Base-by-base conservation (phyloP, 768 basidiomycete species). In the Pleurotus tuoliensis region DNA sequence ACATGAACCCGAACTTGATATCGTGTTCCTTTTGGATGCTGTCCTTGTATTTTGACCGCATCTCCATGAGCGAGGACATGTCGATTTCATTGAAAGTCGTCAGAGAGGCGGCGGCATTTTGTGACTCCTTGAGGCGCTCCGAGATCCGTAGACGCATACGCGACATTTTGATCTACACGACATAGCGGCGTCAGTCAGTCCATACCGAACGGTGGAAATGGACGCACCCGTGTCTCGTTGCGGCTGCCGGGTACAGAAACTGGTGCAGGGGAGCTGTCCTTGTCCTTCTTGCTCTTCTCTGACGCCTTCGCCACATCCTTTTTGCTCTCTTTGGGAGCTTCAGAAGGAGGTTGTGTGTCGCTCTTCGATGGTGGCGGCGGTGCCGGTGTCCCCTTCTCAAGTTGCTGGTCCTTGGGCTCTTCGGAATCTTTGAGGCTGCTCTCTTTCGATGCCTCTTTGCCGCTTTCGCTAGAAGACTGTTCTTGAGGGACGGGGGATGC, bases 41-140 rank as follows among this genome's bases (percentile, higher is more conserved):
- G 61, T 97, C 94, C 79, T 98, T 98, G 84, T 94, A 95, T 69
- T 87, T 84, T 69, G 88, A 84, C 65, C 96, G 90, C 86, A 98
- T 85, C 41, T 88, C 87, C 77, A 97, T 90, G 56, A 98, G 76
- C 43, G 91, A 88, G 41, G 93, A 94, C 96, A 99, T 98, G 78
- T 98, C 96, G 68, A 99, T 92, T 75, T 99, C 96, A 77, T 99
- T 98, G 83, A 99, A 99, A 22, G 96, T 98, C 34, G 97, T 98
- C 58, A 98, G 73, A 49, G 94, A 95, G 47, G 96, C 96, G 3
- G 96, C 97, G 16, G 92, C 84, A 69, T 98, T 97, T 71, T 99
- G 96, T 20, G 95, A 96, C 69, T 97, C 89, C 77, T 99, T 99
- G 69, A 99, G 84, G 52, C 96, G 94, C 74, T 95, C 93, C 47